Evolutionary conservation across 306 rosid species (phyloP).

Genomic region (Trifolium fragiferum): DNA sequence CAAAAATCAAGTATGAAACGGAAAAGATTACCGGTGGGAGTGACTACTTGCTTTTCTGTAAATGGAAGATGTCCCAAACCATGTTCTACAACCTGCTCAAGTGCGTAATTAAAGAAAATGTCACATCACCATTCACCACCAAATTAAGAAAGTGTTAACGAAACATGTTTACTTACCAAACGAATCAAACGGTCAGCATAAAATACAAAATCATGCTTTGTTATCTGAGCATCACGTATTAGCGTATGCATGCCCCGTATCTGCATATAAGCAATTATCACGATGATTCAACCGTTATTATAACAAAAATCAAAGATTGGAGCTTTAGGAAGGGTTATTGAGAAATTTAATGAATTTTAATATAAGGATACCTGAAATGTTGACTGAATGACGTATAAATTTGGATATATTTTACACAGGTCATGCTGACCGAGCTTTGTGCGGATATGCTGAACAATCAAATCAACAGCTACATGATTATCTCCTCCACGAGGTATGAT

Average conservation of each 20-base stretch:
- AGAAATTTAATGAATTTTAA: conserved; percentile 11
- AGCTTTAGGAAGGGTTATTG: conserved; percentile 18
- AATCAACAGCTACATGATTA: conserved; percentile 95
- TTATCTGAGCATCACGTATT: conserved; percentile 90
- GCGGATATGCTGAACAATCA: conserved; percentile 97
- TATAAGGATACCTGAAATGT: conserved; percentile 82
- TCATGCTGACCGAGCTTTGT: conserved; percentile 99
- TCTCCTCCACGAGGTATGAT: conserved; percentile 99
- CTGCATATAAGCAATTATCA: conserved; percentile 56
- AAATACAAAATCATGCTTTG: conserved; percentile 97
- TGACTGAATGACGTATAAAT: conserved; percentile 87
- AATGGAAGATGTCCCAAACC: conserved; percentile 98
- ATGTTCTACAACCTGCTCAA: conserved; percentile 94
- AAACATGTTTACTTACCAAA: conserved; percentile 62
- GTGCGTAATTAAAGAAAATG: conserved; percentile 28
- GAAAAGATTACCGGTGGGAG: conserved; percentile 87
- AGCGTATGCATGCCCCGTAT: conserved; percentile 99
- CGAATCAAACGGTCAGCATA: conserved; percentile 96
- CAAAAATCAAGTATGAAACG: conserved; percentile 21
- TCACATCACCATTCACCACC: conserved; percentile 23
- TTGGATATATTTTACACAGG: conserved; percentile 99
- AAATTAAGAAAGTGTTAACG: conserved; percentile 36
- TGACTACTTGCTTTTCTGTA: conserved; percentile 91
- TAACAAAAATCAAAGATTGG: conserved; percentile 23
- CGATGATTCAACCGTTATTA: conserved; percentile 7